phyloP scores from a whole-genome alignment of 441 rosid species.

The Erodium moschatum region DNA sequence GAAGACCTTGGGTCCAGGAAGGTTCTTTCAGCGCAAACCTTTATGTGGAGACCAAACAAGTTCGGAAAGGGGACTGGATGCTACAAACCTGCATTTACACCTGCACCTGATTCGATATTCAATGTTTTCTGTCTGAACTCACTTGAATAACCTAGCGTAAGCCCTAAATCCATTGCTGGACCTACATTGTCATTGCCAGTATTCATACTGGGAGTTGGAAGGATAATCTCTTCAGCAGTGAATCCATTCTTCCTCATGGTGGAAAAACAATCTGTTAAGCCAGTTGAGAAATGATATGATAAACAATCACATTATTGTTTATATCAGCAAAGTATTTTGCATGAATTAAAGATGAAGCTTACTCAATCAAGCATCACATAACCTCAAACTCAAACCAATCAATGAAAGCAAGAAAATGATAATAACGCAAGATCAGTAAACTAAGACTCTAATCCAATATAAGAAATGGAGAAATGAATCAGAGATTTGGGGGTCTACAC shows the following conservation, averaged over 20 bases:
- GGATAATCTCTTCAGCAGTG: constrained; percentile 22
- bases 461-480: neutral
- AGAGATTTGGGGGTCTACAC: neutral
- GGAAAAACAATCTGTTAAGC: neutral
- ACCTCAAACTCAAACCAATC: neutral
- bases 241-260: constrained; percentile 26
- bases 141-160: constrained; percentile 33
- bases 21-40: constrained; percentile 64
- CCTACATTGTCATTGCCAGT: constrained; percentile 38
- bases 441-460: neutral
- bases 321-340: too few species aligned
- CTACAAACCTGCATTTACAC: constrained; percentile 74
- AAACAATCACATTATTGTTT: too few species aligned
- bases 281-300: too few species aligned
- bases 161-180: constrained; percentile 35
- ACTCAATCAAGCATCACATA: too few species aligned
- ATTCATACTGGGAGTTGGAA: constrained; percentile 44
- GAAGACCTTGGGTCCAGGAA: constrained; percentile 32
- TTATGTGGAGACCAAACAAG: constrained; percentile 88
- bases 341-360: too few species aligned
- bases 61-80: constrained; percentile 60
- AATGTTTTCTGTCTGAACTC: constrained; percentile 26
- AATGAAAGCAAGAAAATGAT: neutral
- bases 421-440: neutral
- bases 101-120: constrained; percentile 42